Evolutionary conservation across 2,329 filamentous ascomycete species (phyloP).

Genomic region (Fusarium buharicum): DNA sequence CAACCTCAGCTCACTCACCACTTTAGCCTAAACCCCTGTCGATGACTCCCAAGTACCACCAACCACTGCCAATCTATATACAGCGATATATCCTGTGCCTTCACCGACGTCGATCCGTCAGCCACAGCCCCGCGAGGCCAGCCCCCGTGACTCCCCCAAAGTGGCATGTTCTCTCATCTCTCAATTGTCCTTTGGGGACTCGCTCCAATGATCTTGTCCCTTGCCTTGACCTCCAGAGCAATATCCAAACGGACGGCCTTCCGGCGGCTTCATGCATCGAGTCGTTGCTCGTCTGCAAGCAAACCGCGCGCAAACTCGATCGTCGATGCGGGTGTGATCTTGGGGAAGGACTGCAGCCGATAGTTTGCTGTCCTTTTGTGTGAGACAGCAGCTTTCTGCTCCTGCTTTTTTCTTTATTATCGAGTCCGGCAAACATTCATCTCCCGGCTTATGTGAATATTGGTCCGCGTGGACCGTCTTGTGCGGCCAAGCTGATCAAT

Average conservation of each 20-base stretch:
- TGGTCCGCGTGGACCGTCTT: constrained; percentile 23
- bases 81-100: constrained; percentile 9
- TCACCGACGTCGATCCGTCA: constrained; percentile 33
- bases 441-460: constrained; percentile 19
- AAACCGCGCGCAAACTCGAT: constrained; percentile 29
- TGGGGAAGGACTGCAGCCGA: constrained; percentile 20
- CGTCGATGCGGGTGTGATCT: constrained; percentile 18
- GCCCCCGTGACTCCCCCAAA: constrained; percentile 39
- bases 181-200: not conserved
- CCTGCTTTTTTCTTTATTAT: not conserved
- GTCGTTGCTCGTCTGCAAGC: constrained; percentile 22
- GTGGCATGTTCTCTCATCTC: constrained; percentile 35
- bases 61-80: constrained; percentile 9
- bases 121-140: constrained; percentile 37
- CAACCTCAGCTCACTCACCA: constrained; percentile 6
- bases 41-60: constrained; percentile 4
- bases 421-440: constrained; percentile 24
- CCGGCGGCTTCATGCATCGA: constrained; percentile 37
- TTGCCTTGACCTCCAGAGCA: constrained; percentile 6
- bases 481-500: constrained; percentile 16
- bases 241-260: constrained; percentile 26
- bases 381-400: constrained; percentile 17
- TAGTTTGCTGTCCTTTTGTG: constrained; percentile 20
- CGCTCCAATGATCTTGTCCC: constrained; percentile 32
- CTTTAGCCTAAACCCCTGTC: constrained; percentile 25